Conservation (phyloP, 169 alveolate genomes). For the Plasmodium inui region DNA sequence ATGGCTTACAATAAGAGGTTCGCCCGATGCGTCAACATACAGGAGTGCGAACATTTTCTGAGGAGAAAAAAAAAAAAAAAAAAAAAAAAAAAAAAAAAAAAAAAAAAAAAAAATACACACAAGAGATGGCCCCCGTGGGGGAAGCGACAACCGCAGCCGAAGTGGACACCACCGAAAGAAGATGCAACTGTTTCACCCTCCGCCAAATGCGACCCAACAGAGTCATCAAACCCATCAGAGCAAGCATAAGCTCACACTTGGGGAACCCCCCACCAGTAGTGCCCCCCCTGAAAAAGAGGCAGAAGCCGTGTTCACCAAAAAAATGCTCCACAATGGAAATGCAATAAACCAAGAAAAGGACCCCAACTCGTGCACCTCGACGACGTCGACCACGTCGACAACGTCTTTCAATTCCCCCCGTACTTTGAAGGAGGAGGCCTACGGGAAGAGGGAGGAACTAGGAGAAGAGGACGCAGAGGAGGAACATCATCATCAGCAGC, state of each 20-base stretch:
- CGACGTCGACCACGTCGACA: not conserved
- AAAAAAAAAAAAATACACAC: slow-evolving; percentile 1
- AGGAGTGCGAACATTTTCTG: slow-evolving; percentile 31
- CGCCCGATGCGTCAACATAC: not conserved
- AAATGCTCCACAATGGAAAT: not conserved
- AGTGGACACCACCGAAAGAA: not conserved
- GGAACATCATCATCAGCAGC: not conserved
- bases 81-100: slow-evolving; percentile 11
- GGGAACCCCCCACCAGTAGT: not conserved
- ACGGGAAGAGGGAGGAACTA: not conserved
- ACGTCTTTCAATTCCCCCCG: not conserved
- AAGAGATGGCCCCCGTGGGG: not conserved
- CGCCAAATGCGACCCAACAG: not conserved
- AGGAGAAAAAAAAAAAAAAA: not conserved
- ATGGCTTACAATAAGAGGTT: slow-evolving; percentile 51
- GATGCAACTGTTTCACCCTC: not conserved
- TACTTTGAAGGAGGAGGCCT: not conserved
- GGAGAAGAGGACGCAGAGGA: not conserved
- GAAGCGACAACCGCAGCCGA: not conserved
- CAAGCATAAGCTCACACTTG: not conserved
- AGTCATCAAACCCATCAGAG: not conserved
- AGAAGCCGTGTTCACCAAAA: not conserved
- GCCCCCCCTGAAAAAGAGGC: not conserved
- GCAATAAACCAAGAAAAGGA: not conserved
- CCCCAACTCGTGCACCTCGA: not conserved